phyloP scores from a whole-genome alignment of 2,329 filamentous ascomycete genomes.

The Colletotrichum caudatum region DNA sequence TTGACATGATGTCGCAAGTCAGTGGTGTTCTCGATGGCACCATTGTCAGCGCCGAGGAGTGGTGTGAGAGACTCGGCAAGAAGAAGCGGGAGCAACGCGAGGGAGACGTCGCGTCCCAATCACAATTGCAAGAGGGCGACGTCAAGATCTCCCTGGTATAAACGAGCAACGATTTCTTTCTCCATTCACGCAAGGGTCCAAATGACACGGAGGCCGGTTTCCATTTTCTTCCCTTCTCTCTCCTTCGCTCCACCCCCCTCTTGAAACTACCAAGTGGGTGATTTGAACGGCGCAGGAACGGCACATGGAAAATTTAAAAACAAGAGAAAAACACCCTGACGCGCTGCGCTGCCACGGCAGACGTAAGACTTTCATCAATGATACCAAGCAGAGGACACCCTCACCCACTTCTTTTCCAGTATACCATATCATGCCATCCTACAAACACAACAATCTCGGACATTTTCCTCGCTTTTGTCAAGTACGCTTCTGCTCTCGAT shows the following conservation, averaged over 20 bases:
- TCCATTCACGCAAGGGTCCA: slow-evolving; percentile 2
- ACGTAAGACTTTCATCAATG: slow-evolving; percentile 32
- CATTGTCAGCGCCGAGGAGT: slow-evolving; percentile 89
- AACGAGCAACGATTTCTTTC: slow-evolving; percentile 31
- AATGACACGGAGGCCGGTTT: slow-evolving; percentile 15
- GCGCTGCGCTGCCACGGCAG: slow-evolving; percentile 23
- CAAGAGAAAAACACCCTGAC: slow-evolving; percentile 29
- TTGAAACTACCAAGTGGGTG: slow-evolving; percentile 30
- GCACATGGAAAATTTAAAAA: slow-evolving; percentile 37
- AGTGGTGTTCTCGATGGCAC: slow-evolving; percentile 89
- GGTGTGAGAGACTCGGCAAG: slow-evolving; percentile 82
- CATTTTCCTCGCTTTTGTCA: slow-evolving; percentile 19
- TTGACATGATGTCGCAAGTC: slow-evolving; percentile 95
- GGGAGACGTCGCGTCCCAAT: slow-evolving; percentile 44
- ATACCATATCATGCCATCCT: slow-evolving; percentile 33
- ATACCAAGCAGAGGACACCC: slow-evolving; percentile 39
- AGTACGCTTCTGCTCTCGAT: slow-evolving; percentile 15
- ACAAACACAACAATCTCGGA: slow-evolving; percentile 23
- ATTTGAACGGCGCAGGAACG: slow-evolving; percentile 39
- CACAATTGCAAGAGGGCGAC: slow-evolving; percentile 46
- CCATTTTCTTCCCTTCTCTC: slow-evolving; percentile 14
- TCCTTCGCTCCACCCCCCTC: background rate
- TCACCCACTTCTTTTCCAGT: slow-evolving; percentile 37
- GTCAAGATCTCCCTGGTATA: slow-evolving; percentile 44
- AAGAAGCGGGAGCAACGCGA: slow-evolving; percentile 45